These are phyloP conservation scores for Mortierella claussenii DNA, from an alignment of 192 early-diverging fungal species.

Conservation along the genomic window DNA sequence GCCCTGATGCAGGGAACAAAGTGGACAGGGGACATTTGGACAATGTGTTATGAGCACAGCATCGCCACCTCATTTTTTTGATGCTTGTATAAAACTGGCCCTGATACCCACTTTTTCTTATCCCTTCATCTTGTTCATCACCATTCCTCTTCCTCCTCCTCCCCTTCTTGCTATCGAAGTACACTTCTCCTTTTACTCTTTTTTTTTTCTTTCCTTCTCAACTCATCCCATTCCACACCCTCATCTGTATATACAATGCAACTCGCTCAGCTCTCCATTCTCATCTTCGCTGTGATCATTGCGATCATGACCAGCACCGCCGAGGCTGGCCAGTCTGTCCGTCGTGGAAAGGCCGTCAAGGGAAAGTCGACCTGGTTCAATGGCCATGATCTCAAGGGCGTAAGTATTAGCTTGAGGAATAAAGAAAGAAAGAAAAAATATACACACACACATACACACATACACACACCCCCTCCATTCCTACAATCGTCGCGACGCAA, in stretches of 20 bases:
- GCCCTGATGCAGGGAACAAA: too few relatives aligned
- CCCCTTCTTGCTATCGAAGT: neutral
- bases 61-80: too few relatives aligned
- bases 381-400: constrained; percentile 24
- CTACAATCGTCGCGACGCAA: too few relatives aligned
- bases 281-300: constrained; percentile 10
- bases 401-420: constrained; percentile 21
- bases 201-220: neutral
- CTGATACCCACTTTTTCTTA: neutral
- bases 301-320: constrained; percentile 12
- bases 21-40: too few relatives aligned
- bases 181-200: neutral
- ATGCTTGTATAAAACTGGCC: too few relatives aligned
- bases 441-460: too few relatives aligned
- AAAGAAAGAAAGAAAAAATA: too few relatives aligned
- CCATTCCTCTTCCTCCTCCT: neutral
- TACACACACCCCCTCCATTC: too few relatives aligned
- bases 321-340: constrained; percentile 6
- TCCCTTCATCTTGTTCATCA: neutral
- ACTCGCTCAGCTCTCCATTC: constrained; percentile 12
- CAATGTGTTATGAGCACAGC: too few relatives aligned
- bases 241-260: constrained; percentile 17
- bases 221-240: neutral
- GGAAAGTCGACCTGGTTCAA: constrained; percentile 47
- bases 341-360: constrained; percentile 4